Evolutionary conservation across 2,329 filamentous ascomycete species (phyloP), one percentile per base, ranked within the genome.

Genomic region (Microascus cirrosus): DNA sequence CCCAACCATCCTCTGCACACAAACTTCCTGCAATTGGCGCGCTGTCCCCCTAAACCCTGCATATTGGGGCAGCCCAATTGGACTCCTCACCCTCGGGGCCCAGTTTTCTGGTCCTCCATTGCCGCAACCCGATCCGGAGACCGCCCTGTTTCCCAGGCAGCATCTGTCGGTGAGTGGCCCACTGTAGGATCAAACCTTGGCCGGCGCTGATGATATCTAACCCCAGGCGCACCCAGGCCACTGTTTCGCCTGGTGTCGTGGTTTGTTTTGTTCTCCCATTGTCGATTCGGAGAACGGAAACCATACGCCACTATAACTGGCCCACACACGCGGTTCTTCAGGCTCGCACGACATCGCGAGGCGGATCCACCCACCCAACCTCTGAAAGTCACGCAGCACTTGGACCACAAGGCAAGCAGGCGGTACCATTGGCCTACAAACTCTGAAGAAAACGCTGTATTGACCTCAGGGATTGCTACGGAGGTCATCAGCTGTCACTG

Each of bases 211-310:
- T 50, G 45, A 50, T 50, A 50, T 50, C 48, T 57, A 50, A 4
- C 28, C 50, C 32, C 32, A 48, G 20, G n/a, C 55, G 34, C 24
- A 53, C 28, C 48, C 55, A 51, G 12, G 20, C 42, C 22, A n/a
- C 42, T 34, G 39, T 32, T 51, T 24, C 25, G 55, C 45, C 35
- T 50, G 55, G 25, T 56, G 54, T 56, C 55, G 55, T 56, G 55
- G 42, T 32, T 51, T 51, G 55, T 50, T 51, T 32, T 45, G 32
- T 51, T 34, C 15, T 32, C 8, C 28, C 25, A 18, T 53, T 34
- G 1, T 53, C 32, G 12, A n/a, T 25, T 20, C 22, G n/a, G 45
- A 22, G 20, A 8, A 32, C 28, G 22, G 45, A 50, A 11, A 50
- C 45, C 12, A 22, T 22, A 50, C 45, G 45, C 45, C 20, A 22